A percentile compares a stretch with the other conserved stretches of the same genome.
phyloP scores from a whole-genome alignment of 2,329 filamentous ascomycete species.

The Thelonectria rubi region DNA sequence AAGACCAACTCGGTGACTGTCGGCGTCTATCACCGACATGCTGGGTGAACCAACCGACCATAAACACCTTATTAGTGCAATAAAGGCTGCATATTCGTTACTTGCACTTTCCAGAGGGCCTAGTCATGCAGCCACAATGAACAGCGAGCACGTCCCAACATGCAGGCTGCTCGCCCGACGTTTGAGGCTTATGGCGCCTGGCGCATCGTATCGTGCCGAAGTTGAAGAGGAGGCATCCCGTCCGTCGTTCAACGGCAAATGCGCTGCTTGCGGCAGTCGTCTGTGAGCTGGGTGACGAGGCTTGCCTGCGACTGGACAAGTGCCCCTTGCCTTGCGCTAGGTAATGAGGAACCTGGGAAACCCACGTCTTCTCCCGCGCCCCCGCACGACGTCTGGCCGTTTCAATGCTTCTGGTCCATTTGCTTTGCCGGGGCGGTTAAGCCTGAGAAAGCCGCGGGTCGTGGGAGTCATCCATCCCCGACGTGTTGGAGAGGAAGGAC shows the following conservation, averaged over 20 bases:
- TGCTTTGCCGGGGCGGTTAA: constrained; percentile 6
- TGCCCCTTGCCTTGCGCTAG: background rate
- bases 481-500: background rate
- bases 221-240: background rate
- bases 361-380: constrained; percentile 1
- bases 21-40: constrained; percentile 2
- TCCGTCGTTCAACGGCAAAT: background rate
- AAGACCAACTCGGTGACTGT: constrained; percentile 1
- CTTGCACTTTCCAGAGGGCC: background rate
- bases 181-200: constrained; percentile 13
- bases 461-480: constrained; percentile 11
- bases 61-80: constrained; percentile 9
- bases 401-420: constrained; percentile 4
- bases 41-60: constrained; percentile 10
- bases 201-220: background rate
- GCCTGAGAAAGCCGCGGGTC: constrained; percentile 4
- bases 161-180: constrained; percentile 2
- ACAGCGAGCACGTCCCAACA: constrained; percentile 13
- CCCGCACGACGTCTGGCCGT: background rate
- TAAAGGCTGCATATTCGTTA: constrained; percentile 3
- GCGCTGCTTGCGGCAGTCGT: background rate
- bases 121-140: constrained; percentile 16
- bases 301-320: background rate
- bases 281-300: constrained; percentile 10
- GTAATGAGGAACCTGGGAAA: background rate